Conservation (phyloP, 495 filamentous ascomycete genomes). For the Podospora tetraspora region DNA sequence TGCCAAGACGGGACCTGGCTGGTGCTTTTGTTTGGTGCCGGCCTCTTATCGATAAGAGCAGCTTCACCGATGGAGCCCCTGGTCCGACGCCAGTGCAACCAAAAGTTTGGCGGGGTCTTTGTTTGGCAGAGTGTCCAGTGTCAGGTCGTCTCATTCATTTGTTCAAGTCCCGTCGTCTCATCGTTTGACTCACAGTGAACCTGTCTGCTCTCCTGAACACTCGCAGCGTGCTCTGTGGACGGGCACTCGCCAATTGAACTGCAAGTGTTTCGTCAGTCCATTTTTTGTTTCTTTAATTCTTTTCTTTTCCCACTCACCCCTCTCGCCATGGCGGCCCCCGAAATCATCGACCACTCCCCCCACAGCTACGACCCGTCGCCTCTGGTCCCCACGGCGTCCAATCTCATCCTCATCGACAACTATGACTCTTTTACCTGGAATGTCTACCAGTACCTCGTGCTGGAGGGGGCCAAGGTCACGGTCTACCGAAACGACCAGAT, state of each 20-base stretch:
- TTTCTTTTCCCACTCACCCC: background rate
- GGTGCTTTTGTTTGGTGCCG: background rate
- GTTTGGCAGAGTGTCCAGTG: no score
- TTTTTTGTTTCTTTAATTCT: background rate
- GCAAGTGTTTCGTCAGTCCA: background rate
- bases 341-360: constrained; percentile 79
- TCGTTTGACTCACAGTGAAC: constrained; percentile 14
- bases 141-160: background rate
- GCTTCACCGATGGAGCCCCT: no score
- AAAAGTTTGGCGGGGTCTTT: background rate
- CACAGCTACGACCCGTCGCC: constrained; percentile 67
- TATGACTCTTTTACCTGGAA: constrained; percentile 99
- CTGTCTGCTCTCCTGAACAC: background rate
- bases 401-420: constrained; percentile 95
- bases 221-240: background rate
- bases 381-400: constrained; percentile 68
- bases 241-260: background rate
- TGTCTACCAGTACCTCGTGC: constrained; percentile 93
- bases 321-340: constrained; percentile 42
- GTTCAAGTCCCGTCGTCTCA: background rate
- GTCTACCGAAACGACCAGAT: constrained; percentile 92
- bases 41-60: constrained; percentile 6
- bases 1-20: constrained; percentile 1
- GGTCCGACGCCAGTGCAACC: no score
- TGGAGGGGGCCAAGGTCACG: constrained; percentile 84